Evolutionary conservation across 2,329 filamentous ascomycete species (phyloP), one percentile per base, ranked within the genome.

Genomic region (Fusarium staphyleae): DNA sequence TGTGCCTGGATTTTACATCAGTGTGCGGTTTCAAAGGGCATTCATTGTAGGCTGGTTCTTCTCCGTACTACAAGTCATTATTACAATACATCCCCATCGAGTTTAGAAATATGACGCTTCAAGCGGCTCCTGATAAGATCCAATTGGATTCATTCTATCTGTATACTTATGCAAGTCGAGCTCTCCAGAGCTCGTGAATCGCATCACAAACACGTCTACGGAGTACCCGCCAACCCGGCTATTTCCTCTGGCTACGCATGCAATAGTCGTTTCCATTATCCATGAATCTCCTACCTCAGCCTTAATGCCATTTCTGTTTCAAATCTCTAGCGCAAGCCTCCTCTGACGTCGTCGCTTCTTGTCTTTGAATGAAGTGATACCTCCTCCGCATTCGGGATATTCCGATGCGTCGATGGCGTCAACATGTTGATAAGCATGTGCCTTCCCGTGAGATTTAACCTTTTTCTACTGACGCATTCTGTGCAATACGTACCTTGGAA

Each of bases 81-180:
- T 42, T 32, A 55, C n/a, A n/a, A n/a, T 32, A 47, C 35, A 55
- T 51, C 54, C 58, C 39, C 47, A 30, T 61, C 54, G 45, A 61
- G 58, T 55, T 29, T 61, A 59, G 58, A 47, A 41, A 62, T 59
- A 54, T 62, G 58, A 62, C 58, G 54, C 46, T 52, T 46, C 36
- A 45, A 19, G 58, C 54, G 57, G 44, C 46, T 62, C 39, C 42
- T 32, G 24, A 48, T 34, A 52, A 53, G 48, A 49, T 39, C 30
- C 44, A 39, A 58, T 62, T 61, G 53, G 57, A 48, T 55, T 19
- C 18, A n/a, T n/a, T n/a, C n/a, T n/a, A n/a, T n/a, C n/a, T n/a
- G n/a, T n/a, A n/a, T n/a, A n/a, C n/a, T n/a, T n/a, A n/a, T n/a
- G n/a, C n/a, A n/a, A n/a, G 22, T 24, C 22, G 22, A 24, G 22